These are phyloP conservation scores for Yamadazyma trypodendri DNA, from an alignment of 1,139 yeast genomes.

Conservation along the genomic window DNA sequence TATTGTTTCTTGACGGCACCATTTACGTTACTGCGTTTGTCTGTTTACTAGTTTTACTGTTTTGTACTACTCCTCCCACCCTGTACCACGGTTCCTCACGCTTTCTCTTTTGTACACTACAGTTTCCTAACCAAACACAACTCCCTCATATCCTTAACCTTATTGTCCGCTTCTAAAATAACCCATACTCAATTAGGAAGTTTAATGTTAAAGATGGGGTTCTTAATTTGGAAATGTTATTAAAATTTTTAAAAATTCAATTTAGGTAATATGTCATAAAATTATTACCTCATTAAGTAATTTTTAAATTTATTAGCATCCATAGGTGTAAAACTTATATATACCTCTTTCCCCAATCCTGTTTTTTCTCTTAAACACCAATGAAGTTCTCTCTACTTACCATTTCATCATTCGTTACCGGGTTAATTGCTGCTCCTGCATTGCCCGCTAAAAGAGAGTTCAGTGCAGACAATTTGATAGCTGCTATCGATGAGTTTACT, in stretches of 20 bases:
- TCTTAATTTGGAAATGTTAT: slow-evolving; percentile 10
- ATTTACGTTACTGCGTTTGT: no score
- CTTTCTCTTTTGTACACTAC: no score
- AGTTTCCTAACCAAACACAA: no score
- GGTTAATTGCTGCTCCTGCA: slow-evolving; percentile 18
- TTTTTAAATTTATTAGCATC: slow-evolving; percentile 2
- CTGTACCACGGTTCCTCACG: no score
- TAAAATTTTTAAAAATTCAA: slow-evolving; percentile 1
- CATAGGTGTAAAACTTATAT: not conserved
- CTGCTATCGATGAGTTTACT: slow-evolving; percentile 13
- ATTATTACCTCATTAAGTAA: slow-evolving; percentile 10
- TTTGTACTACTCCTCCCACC: no score
- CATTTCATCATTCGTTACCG: slow-evolving; percentile 16
- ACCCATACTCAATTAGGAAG: slow-evolving; percentile 1
- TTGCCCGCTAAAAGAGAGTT: slow-evolving; percentile 9
- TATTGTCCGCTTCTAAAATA: no score
- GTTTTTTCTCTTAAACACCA: not conserved
- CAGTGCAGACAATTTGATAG: slow-evolving; percentile 11
- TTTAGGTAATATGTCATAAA: not conserved
- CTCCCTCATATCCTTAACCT: no score
- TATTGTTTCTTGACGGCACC: no score
- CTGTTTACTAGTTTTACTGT: no score
- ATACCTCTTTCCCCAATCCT: not conserved
- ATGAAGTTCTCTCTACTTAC: slow-evolving; percentile 11
- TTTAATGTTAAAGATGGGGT: slow-evolving; percentile 1